Evolutionary conservation across 2,329 filamentous ascomycete genomes (phyloP).

Genomic region (Exophiala aquamarina): DNA sequence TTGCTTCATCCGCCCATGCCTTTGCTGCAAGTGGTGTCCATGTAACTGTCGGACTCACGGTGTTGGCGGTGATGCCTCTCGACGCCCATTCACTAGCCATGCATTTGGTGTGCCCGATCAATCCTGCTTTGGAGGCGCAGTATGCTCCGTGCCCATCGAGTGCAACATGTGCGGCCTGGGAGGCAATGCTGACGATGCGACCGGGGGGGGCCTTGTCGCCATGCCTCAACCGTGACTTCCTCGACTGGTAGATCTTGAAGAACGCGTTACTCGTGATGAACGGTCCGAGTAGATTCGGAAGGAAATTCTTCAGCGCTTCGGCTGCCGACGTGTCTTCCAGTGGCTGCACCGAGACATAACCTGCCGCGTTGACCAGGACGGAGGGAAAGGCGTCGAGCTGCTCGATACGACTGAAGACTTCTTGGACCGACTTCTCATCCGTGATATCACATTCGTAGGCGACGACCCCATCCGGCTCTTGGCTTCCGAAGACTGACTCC

Average conservation of each 20-base stretch:
- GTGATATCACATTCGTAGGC: slow-evolving; percentile 50
- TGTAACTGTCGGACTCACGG: slow-evolving; percentile 47
- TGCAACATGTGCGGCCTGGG: slow-evolving; percentile 48
- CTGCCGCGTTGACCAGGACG: slow-evolving; percentile 44
- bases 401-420: slow-evolving; percentile 36
- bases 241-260: slow-evolving; percentile 39
- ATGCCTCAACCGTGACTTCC: slow-evolving; percentile 6
- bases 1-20: slow-evolving; percentile 39
- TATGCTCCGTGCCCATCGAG: slow-evolving; percentile 48
- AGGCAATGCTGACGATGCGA: slow-evolving; percentile 48
- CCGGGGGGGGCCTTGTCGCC: slow-evolving; percentile 34
- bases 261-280: slow-evolving; percentile 49
- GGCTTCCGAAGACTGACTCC: slow-evolving; percentile 35
- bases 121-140: slow-evolving; percentile 49
- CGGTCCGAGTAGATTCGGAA: slow-evolving; percentile 46
- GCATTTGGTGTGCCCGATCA: slow-evolving; percentile 45
- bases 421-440: slow-evolving; percentile 45
- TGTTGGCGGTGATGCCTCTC: slow-evolving; percentile 48
- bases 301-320: slow-evolving; percentile 45
- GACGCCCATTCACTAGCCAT: slow-evolving; percentile 50
- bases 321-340: slow-evolving; percentile 44
- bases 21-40: slow-evolving; percentile 49
- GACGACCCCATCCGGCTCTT: slow-evolving; percentile 29
- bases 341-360: slow-evolving; percentile 47
- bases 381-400: slow-evolving; percentile 39